phyloP scores from a whole-genome alignment of 108 stramenopile genomes.

The Cyclotella distinguenda region DNA sequence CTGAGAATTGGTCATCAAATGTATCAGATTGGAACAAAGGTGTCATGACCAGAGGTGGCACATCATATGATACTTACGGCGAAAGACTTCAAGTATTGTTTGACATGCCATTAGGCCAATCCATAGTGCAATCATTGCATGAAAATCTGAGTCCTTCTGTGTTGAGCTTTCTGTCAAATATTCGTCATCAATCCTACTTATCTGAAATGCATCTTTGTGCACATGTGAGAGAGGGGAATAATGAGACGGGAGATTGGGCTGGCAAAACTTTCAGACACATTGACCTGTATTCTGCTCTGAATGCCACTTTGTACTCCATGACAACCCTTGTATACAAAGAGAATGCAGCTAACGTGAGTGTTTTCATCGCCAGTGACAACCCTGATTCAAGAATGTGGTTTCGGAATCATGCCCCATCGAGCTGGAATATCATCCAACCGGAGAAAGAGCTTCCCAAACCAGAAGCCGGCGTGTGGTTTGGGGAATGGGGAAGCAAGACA shows the following conservation, averaged over 20 bases:
- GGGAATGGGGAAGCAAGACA: constrained; percentile 17
- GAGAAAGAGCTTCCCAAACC: constrained; percentile 16
- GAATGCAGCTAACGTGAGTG: constrained; percentile 1
- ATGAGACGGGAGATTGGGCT: constrained; percentile 19
- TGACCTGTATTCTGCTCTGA: constrained; percentile 6
- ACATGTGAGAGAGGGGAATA: constrained; percentile 31
- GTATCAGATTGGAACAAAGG: neutral
- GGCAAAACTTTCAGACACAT: constrained; percentile 10
- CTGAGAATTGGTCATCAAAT: constrained; percentile 3
- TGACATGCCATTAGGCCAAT: constrained; percentile 25
- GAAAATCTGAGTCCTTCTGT: constrained; percentile 15
- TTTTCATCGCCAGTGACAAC: constrained; percentile 36
- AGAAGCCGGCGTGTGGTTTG: constrained; percentile 21
- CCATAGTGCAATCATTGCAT: constrained; percentile 8
- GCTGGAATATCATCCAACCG: constrained; percentile 26
- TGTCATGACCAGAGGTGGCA: neutral
- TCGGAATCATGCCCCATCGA: constrained; percentile 3
- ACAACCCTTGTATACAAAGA: neutral
- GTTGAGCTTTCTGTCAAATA: constrained; percentile 10
- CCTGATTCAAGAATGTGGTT: constrained; percentile 18
- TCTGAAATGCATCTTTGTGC: constrained; percentile 23
- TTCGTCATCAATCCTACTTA: constrained; percentile 13
- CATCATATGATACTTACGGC: neutral
- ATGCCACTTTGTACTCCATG: constrained; percentile 17
- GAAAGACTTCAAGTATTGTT: neutral